These are phyloP conservation scores for Xylariomycetidae sp. DNA, from an alignment of 2,329 filamentous ascomycete genomes.

Conservation along the genomic window DNA sequence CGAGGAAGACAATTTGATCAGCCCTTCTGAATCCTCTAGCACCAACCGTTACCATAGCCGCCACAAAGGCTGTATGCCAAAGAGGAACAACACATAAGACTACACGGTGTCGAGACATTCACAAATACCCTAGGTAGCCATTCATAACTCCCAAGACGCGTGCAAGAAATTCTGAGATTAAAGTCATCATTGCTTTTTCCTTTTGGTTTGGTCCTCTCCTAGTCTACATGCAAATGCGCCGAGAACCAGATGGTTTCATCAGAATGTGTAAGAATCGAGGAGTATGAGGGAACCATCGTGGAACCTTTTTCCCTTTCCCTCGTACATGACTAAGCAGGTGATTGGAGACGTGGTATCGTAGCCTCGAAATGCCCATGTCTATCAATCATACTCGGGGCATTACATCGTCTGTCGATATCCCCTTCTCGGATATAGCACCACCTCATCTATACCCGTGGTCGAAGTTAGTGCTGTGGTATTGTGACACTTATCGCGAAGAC, in stretches of 20 bases:
- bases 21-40: too few relatives aligned
- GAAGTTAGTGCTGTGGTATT: too few relatives aligned
- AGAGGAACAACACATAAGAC: too few relatives aligned
- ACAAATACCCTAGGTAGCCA: too few relatives aligned
- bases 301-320: slow-evolving; percentile 25
- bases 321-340: slow-evolving; percentile 17
- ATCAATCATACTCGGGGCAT: slow-evolving; percentile 10
- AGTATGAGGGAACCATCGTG: slow-evolving; percentile 24
- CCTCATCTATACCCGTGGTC: slow-evolving; percentile 20
- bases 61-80: too few relatives aligned
- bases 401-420: not conserved
- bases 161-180: too few relatives aligned
- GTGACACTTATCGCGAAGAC: slow-evolving; percentile 81
- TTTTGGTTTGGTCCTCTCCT: slow-evolving; percentile 23
- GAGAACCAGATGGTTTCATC: slow-evolving; percentile 20
- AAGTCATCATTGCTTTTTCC: slow-evolving; percentile 9
- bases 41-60: too few relatives aligned
- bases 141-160: too few relatives aligned
- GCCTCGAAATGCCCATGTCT: slow-evolving; percentile 21
- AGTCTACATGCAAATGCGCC: slow-evolving; percentile 31
- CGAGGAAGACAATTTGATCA: too few relatives aligned
- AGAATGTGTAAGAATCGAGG: slow-evolving; percentile 16
- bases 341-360: slow-evolving; percentile 15
- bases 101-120: too few relatives aligned
- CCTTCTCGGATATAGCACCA: slow-evolving; percentile 1